A percentile compares a stretch with the other conserved stretches of the same genome.
Evolutionary conservation across 345 rosid species (phyloP).

Genomic region (Aegle marmelos): DNA sequence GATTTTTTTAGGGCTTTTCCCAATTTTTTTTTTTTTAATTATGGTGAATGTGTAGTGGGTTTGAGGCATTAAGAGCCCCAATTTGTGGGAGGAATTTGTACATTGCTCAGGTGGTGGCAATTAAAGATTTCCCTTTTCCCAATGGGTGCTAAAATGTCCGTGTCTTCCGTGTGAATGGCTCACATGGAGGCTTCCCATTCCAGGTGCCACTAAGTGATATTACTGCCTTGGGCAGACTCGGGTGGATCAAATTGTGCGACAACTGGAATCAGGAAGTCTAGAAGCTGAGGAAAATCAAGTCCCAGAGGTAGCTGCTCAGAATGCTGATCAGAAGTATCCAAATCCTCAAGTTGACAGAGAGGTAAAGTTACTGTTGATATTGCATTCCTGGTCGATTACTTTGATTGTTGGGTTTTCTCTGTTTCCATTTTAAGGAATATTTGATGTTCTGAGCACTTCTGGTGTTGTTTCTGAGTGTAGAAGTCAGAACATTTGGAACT

Average conservation of each 20-base stretch:
- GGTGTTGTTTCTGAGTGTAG: conserved; percentile 39
- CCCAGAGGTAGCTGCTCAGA: conserved; percentile 27
- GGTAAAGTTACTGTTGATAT: conserved; percentile 33
- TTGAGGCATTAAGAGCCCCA: conserved; percentile 34
- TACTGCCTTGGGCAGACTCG: conserved; percentile 87
- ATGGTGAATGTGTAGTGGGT: conserved; percentile 11
- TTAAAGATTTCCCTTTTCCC: conserved; percentile 33
- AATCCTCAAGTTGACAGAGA: conserved; percentile 27
- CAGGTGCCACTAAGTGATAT: conserved; percentile 73
- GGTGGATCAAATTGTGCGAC: conserved; percentile 67
- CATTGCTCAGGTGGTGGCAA: conserved; percentile 39
- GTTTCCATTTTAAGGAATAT: not conserved
- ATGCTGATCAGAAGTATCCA: conserved; percentile 27
- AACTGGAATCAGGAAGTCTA: conserved; percentile 53
- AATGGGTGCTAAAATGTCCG: conserved; percentile 41
- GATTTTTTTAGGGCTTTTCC: not conserved
- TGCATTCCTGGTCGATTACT: conserved; percentile 8
- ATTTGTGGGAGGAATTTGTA: conserved; percentile 35
- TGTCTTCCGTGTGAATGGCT: conserved; percentile 49
- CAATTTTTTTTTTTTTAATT: not conserved
- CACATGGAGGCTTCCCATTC: conserved; percentile 61
- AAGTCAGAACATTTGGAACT: conserved; percentile 54
- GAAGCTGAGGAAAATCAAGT: conserved; percentile 35
- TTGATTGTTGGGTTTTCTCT: conserved; percentile 4
- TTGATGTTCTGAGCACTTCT: conserved; percentile 8